Evolutionary conservation across 2,329 filamentous ascomycete genomes (phyloP), one percentile per base, ranked within the genome.

Genomic region (Podosphaera xanthii): DNA sequence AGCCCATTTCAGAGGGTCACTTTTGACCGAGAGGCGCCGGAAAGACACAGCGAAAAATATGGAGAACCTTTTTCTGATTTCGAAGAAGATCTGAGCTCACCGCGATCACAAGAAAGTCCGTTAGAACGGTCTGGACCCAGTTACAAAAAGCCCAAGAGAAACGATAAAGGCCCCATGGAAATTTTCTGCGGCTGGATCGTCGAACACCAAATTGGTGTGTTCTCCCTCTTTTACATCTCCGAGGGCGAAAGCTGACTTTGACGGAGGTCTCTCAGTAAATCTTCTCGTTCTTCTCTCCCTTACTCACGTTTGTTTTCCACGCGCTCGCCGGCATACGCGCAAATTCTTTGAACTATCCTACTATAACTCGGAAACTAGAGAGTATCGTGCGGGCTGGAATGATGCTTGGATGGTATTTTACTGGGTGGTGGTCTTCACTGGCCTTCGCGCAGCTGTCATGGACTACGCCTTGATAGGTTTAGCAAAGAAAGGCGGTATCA

Each of bases 311-410:
- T 83, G 84, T 68, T 88, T 95, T 69, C 89, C 91, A 58, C 84
- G 83, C 66, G 81, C 89, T 56, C 81, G 87, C 63, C 75, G 78
- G 58, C 82, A 86, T 67, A 94, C 89, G n/a, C 77, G 78, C 67
- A 92, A 90, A 65, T 95, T 95, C 75, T 89, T 94, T 73, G 79
- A 81, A 60, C 78, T 96, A 60, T 90, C 87, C 60, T 92, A 97
- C 74, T 83, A 84, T 71, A 86, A 91, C 69, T 72, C 80, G 0
- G 68, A 74, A 6, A 81, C 82, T 0, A 82, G 80, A 52, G 72
- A 78, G 61, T 97, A 95, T 71, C 80, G 79, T 54, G 79, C 84
- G 64, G 91, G 92, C 62, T 78, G 76, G 69, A 83, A 94, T 67
- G 92, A 98, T 72, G 74, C 81, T 62, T 85, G 84, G 69, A 80